Evolutionary conservation across 2,329 filamentous ascomycete genomes (phyloP).

Genomic region (Diaporthe citriasiana): DNA sequence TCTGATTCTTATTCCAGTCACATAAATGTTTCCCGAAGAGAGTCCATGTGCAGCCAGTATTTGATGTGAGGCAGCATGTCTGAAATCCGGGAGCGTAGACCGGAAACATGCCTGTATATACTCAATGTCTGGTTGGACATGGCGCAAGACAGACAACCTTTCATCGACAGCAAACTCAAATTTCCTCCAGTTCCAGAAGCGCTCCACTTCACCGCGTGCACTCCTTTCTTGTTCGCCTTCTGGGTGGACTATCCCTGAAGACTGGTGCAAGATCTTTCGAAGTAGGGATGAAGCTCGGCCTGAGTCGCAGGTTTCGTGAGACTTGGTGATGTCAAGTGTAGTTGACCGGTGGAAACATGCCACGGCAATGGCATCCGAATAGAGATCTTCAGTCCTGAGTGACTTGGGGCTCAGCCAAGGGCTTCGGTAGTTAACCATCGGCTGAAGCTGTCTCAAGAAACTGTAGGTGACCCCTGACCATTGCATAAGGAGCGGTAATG

Average conservation of each 20-base stretch:
- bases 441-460: background rate
- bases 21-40: too few species aligned
- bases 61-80: background rate
- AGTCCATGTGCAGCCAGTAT: background rate
- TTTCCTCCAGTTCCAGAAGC: background rate
- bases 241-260: background rate
- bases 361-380: background rate
- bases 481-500: background rate
- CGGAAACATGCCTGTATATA: background rate
- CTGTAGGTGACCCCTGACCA: background rate
- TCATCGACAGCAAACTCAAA: background rate
- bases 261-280: background rate
- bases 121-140: background rate
- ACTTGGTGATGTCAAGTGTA: too few species aligned
- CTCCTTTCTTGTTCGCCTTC: background rate
- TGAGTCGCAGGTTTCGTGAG: background rate
- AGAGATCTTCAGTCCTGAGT: too few species aligned
- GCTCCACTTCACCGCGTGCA: background rate
- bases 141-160: background rate
- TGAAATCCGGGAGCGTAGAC: too few species aligned
- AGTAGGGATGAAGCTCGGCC: background rate
- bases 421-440: too few species aligned
- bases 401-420: background rate
- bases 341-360: background rate
- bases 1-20: background rate